Base-by-base conservation (phyloP, 306 rosid species). In the Carpinus fangiana region DNA sequence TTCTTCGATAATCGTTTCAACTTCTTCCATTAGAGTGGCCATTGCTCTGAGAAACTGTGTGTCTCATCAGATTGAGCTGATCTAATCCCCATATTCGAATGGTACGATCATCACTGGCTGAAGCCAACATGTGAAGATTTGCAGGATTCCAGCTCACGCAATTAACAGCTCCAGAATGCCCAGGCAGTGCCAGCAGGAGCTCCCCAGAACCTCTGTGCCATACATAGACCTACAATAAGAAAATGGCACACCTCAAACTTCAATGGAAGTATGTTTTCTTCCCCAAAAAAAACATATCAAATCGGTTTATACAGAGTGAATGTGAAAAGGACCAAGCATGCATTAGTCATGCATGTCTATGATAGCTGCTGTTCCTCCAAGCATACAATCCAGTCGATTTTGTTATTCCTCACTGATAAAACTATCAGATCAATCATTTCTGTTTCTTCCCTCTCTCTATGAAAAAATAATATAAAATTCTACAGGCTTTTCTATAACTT, bases 111-210 rank as follows among this genome's bases (percentile, higher is more conserved):
- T 96, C 99, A 38, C 99, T 96, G 34, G 96, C 98, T 0, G 98
- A 96, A 78, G 99, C 99, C 73, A 96, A 81, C 98, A 96, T 93
- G 87, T 91, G 97, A 4, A 96, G 96, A 52, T 96, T 93, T 9
- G 89, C 75, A 41, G 99, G 99, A 79, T 96, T 96, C 99, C 99
- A 96, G 81, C 97, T 89, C 77, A 96, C 99, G 74, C 96, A 90
- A 75, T 93, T 96, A 48, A 96, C 98, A 28, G 98, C 89, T 68
- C 99, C 99, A 20, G 99, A 90, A 82, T 96, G 99, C 55, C 99
- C 99, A 0, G 93, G 86, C 82, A 96, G 83, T 57, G 93, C 73
- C 79, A 85, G 93, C 69, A 96, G 77, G 74, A 89, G 88, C 79
- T 90, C 98, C 74, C 87, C 90, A 4, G 98, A 85, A 79, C 81